Evolutionary conservation across 768 basidiomycete species (phyloP), one percentile per base, ranked within the genome.

Genomic region (Tubosaeta sp.): DNA sequence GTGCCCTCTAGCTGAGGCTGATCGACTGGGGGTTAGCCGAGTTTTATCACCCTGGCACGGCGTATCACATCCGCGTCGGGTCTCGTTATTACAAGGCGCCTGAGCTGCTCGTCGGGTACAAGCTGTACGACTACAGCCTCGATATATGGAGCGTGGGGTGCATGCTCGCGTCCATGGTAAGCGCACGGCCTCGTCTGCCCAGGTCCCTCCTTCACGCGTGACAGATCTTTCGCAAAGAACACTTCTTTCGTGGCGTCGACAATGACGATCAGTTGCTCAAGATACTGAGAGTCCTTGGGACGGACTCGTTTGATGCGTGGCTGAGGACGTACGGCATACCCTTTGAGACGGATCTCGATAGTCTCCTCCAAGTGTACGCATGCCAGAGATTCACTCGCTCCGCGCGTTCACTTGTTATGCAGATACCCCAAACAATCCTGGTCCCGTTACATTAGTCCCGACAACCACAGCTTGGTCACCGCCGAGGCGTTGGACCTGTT

Each of bases 11-110:
- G 79, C 62, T 80, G 43, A 70, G 76, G 22, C 64, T 87, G 52
- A 87, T 87, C 54, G 86, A 87, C 68, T 87, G 86, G 86, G 86
- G 86, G 30, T 66, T 87, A 48, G 86, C 84, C 31, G 86, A 87
- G 62, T 87, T 87, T 66, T 87, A 87, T 63, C 83, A 86, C 58
- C 80, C 84, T 2, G 76, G 76, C 42, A 82, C 79, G 41, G 78
- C 84, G 31, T 86, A 86, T 68, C 85, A 87, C 61, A 83, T 87
- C 51, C 77, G 86, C 27, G 86, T 87, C 19, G 84, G 84, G 18
- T 80, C 77, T 46, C 74, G 84, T 58, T 86, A 86, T 66, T 87
- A 83, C 75, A 86, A 87, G 64, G 83, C 82, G 7, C 86, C 85
- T 5, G 85, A 87, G 61, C 65, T 87, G 35, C 71, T 87, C 40